A percentile compares a stretch with the other conserved stretches of the same genome.
These are phyloP conservation scores for Aspergillus pseudoterreus DNA, from an alignment of 2,329 filamentous ascomycete genomes.

Conservation along the genomic window DNA sequence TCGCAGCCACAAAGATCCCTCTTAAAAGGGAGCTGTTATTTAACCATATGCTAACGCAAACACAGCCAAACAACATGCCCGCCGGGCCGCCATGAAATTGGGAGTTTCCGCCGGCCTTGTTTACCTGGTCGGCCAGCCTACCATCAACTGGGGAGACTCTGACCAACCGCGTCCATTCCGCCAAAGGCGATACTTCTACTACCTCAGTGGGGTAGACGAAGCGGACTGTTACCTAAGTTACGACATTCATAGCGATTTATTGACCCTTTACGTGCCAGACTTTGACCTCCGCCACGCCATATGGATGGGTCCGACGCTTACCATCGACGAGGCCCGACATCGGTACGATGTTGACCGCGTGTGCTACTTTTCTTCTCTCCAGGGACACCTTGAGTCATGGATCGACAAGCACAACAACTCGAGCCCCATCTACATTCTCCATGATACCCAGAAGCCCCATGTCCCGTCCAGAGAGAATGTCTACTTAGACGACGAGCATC, in stretches of 20 bases:
- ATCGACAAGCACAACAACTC: constrained; percentile 19
- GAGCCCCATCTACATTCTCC: constrained; percentile 35
- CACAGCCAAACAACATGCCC: constrained; percentile 50
- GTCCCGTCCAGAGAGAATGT: constrained; percentile 15
- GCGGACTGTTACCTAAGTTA: constrained; percentile 56
- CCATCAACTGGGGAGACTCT: constrained; percentile 53
- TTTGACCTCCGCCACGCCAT: constrained; percentile 52
- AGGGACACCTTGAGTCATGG: constrained; percentile 48
- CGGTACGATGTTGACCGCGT: constrained; percentile 70
- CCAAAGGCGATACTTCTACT: constrained; percentile 61
- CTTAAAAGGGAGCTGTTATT: background rate
- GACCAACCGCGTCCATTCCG: constrained; percentile 56
- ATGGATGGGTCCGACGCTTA: constrained; percentile 41
- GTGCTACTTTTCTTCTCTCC: constrained; percentile 51
- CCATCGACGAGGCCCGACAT: constrained; percentile 54
- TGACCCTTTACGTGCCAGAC: constrained; percentile 71
- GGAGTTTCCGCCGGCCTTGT: constrained; percentile 48
- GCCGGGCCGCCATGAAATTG: constrained; percentile 43
- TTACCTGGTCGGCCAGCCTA: constrained; percentile 53
- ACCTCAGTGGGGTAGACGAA: constrained; percentile 54
- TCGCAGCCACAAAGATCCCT: background rate
- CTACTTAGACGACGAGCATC: constrained; percentile 23
- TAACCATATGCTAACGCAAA: background rate
- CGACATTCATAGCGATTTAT: constrained; percentile 55
- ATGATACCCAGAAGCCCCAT: constrained; percentile 32